These are phyloP conservation scores for Syncephalis fuscata DNA, from an alignment of 371 early-diverging fungal genomes.

Conservation along the genomic window DNA sequence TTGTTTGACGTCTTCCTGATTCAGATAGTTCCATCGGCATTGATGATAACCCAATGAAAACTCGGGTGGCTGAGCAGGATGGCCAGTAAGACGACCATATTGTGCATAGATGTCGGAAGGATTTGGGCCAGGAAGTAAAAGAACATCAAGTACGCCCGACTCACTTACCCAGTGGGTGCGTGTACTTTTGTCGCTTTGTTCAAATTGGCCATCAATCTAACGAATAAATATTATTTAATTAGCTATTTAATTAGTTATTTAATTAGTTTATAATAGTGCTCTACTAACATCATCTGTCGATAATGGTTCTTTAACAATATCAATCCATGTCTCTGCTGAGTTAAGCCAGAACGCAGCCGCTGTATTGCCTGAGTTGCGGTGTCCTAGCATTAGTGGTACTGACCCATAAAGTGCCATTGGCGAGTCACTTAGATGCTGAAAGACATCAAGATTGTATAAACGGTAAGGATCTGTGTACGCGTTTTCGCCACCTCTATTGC, in stretches of 20 bases:
- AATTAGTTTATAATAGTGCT: neutral
- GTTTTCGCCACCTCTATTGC: constrained; percentile 37
- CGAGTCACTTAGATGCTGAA: constrained; percentile 85
- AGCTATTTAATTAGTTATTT: too few species aligned
- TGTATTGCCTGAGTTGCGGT: constrained; percentile 34
- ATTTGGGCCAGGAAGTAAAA: constrained; percentile 73
- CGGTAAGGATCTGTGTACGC: constrained; percentile 85
- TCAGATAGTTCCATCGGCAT: constrained; percentile 87
- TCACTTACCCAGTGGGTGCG: constrained; percentile 91
- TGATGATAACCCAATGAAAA: constrained; percentile 91
- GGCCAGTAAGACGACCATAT: constrained; percentile 63
- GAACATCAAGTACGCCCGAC: constrained; percentile 76
- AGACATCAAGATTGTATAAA: constrained; percentile 96
- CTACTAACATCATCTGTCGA: neutral
- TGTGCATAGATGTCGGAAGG: constrained; percentile 52
- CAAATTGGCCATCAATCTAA: neutral
- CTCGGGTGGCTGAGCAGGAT: constrained; percentile 66
- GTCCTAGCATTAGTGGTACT: constrained; percentile 85
- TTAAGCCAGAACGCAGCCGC: constrained; percentile 83
- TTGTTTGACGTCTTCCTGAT: constrained; percentile 60
- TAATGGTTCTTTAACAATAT: constrained; percentile 38
- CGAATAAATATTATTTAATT: too few species aligned
- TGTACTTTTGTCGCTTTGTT: constrained; percentile 14
- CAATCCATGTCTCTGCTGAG: constrained; percentile 94
- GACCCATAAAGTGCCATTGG: constrained; percentile 94